A percentile compares a stretch with the other conserved stretches of the same genome.
phyloP scores from a whole-genome alignment of 1,139 yeast genomes.

The Starmera stellimalicola region DNA sequence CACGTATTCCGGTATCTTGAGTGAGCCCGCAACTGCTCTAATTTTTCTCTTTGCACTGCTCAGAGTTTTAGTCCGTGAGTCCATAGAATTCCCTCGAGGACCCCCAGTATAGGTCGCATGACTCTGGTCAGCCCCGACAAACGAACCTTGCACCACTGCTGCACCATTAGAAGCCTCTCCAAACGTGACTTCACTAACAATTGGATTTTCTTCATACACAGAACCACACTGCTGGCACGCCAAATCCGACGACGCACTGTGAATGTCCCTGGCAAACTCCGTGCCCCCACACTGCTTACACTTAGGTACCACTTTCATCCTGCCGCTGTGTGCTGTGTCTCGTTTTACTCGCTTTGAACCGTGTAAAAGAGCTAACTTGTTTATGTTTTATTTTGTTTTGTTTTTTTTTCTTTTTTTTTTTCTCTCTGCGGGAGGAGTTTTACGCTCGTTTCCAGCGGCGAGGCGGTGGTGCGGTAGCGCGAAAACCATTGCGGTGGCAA shows the following conservation, averaged over 20 bases:
- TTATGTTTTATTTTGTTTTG: too few species aligned
- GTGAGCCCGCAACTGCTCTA: slow-evolving; percentile 67
- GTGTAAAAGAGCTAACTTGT: too few species aligned
- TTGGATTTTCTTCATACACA: slow-evolving; percentile 85
- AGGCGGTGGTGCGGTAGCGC: too few species aligned
- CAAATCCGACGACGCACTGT: slow-evolving; percentile 63
- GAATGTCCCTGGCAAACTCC: slow-evolving; percentile 34
- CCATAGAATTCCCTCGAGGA: slow-evolving; percentile 49
- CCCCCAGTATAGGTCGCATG: slow-evolving; percentile 63
- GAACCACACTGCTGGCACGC: slow-evolving; percentile 79
- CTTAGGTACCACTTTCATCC: too few species aligned
- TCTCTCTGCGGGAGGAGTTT: too few species aligned
- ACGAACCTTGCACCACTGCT: slow-evolving; percentile 91
- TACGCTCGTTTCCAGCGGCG: too few species aligned
- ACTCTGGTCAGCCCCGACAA: slow-evolving; percentile 81
- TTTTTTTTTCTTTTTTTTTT: too few species aligned
- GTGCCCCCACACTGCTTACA: slow-evolving; percentile 39
- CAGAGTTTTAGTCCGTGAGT: slow-evolving; percentile 80
- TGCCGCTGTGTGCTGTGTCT: too few species aligned
- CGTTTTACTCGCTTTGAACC: too few species aligned
- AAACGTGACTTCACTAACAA: slow-evolving; percentile 90
- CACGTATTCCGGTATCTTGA: slow-evolving; percentile 74
- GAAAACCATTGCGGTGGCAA: too few species aligned
- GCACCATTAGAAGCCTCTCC: slow-evolving; percentile 92
- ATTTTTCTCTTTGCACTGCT: slow-evolving; percentile 74